Evolutionary conservation across 495 filamentous ascomycete genomes (phyloP), one percentile per base, ranked within the genome.

Genomic region (Trichoderma reesei): DNA sequence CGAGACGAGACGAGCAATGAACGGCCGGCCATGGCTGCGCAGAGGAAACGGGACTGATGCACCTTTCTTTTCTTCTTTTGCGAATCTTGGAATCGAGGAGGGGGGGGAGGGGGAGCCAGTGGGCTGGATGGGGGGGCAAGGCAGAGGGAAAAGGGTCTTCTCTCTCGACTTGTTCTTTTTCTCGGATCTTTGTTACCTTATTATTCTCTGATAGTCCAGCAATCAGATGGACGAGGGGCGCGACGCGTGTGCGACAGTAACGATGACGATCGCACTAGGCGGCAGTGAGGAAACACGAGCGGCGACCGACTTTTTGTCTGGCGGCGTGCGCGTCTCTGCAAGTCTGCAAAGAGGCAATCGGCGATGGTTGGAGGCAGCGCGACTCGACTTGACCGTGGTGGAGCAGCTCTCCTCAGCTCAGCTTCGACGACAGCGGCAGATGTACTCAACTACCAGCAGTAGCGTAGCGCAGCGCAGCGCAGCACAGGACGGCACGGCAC

Each of bases 221-320:
- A 56, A 26, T 20, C 51, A 33, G 51, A 56, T 34, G 51, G 51
- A 31, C 51, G 7, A 56, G 20, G 51, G 20, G 51, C 51, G 51
- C 51, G 51, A 56, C 51, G 51, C 51, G 51, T 56, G 51, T 56
- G 51, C 20, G 26, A 56, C 51, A 56, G 51, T n/a, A 56, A n/a
- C 26, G 51, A 34, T n/a, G 51, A 56, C 26, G 51, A 56, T 56
- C 20, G 51, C 51, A 31, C 51, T 9, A 31, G 51, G 51, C 51
- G 51, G 51, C 51, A 56, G 51, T 56, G 20, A 56, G 51, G 51
- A 56, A 56, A 34, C 51, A 56, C 51, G 51, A 56, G 51, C 51
- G 51, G 51, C 51, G 51, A 56, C 18, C 51, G 51, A 34, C 51
- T 56, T 56, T 56, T 56, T n/a, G 51, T 56, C 51, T 56, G 51